Evolutionary conservation across 805 yeast species (phyloP), one percentile per base, ranked within the genome.

Genomic region (Candida qinlingensis): DNA sequence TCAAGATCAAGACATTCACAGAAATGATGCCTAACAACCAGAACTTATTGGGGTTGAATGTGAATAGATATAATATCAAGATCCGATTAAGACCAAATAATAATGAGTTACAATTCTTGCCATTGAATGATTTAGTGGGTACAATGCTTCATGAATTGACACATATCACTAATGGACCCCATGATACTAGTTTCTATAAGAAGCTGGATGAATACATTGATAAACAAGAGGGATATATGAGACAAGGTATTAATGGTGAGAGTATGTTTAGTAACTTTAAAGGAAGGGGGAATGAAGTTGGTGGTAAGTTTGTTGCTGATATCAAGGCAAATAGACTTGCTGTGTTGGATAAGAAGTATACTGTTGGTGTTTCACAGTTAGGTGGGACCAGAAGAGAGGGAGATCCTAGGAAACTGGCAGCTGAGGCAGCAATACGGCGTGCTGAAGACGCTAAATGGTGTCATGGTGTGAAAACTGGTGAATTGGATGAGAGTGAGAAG

Each of bases 61-160:
- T 89, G 7, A 88, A 88, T 61, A 66, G 98, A 1, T 70, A 70
- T 50, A 85, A 85, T 62, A 81, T 92, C 19, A 74, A 84, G 61
- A 60, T 92, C 9, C 64, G 97, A 49, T 68, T 92, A 35, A 71
- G 98, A 48, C 75, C 76, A 31, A 78, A 81, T 6, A 63, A 68
- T 25, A 77, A 85, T 55, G 73, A 72, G 28, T 56, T 57, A 33
- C 57, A 60, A 48, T 90, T 91, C 62, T 62, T 81, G 19, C 83
- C 90, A 1, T 68, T 83, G 65, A 74, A 80, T 4, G 81, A 81
- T 44, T 67, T 91, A 2, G 61, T 91, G 28, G 96, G 90, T 1
- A 89, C 96, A 0, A 77, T 90, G 81, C 69, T 92, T 5, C 98
- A 92, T 65, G 98, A 92, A 63, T 71, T 92, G 39, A 78, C 88